Base-by-base conservation (phyloP, 352 stramenopile species). In the Globisporangium viniferum region DNA sequence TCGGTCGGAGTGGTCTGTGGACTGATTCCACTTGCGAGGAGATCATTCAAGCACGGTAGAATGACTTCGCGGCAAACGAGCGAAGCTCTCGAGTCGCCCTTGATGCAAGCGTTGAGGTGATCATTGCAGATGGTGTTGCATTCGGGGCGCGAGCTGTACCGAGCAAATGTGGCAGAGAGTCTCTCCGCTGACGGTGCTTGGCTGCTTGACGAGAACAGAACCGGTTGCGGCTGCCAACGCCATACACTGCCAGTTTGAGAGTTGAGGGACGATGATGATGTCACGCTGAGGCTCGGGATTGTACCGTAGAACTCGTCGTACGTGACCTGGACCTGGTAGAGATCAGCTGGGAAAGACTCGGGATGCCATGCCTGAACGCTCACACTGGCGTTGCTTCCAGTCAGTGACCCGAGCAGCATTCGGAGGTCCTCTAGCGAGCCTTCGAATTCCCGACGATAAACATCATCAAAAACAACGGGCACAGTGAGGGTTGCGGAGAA, bases 61-160 rank as follows among this genome's bases (percentile, higher is more conserved):
- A 64, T 20, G 6, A 35, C 46, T 58, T 68, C 46, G 36, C 69
- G 69, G 8, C 69, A 74, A 39, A 62, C 59, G 6, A 71, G 59
- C 8, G 49, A 59, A 2, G 39, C 59, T 35, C 49, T 61, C 44
- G 59, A 63, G 7, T 67, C 33, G 0, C 66, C 66, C 9, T 33
- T 46, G 8, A 56, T 33, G 7, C 59, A 71, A 2, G n/a, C n/a
- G 9, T 22, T 36, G 14, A 71, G 31, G 33, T 41, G n/a, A 0
- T 49, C 5, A 5, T 10, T 46, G 44, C 69, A 72, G 15, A 65
- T 44, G 9, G 49, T 22, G 46, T 20, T 31, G 51, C 51, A 68
- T 29, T 58, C 46, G 6, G 51, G n/a, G 5, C 41, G 63, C 5
- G 10, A 7, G 22, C 55, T 63, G 12, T 55, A 64, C 29, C 29